These are phyloP conservation scores for Dendrobium huoshanense DNA, from an alignment of 106 monocot genomes.

Conservation along the genomic window DNA sequence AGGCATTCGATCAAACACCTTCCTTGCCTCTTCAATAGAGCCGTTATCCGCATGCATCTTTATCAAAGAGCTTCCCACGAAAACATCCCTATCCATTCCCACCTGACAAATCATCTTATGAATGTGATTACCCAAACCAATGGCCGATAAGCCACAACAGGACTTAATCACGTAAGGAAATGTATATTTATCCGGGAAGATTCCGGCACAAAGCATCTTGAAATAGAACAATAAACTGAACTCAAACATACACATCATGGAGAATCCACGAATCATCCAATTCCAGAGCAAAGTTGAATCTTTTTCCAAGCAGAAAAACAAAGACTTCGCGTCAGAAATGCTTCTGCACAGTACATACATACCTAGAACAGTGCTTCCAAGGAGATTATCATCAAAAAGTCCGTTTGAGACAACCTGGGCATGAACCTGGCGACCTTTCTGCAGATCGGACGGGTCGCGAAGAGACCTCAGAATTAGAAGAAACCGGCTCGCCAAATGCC, in stretches of 20 bases:
- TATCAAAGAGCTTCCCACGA: conserved; percentile 73
- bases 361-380: conserved; percentile 36
- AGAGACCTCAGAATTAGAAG: conserved; percentile 19
- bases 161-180: conserved; percentile 72
- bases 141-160: conserved; percentile 40
- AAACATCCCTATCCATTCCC: conserved; percentile 58
- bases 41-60: conserved; percentile 56
- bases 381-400: neutral
- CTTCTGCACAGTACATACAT: conserved; percentile 69
- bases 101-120: conserved; percentile 44
- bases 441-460: conserved; percentile 21
- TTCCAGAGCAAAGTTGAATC: conserved; percentile 51
- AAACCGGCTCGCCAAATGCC: conserved; percentile 8
- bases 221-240: conserved; percentile 65
- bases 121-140: conserved; percentile 41
- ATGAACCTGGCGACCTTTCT: conserved; percentile 43
- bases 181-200: conserved; percentile 60
- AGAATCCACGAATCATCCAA: conserved; percentile 76
- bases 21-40: conserved; percentile 38
- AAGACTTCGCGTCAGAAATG: conserved; percentile 43
- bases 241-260: conserved; percentile 37
- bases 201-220: conserved; percentile 64
- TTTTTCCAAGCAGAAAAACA: conserved; percentile 49
- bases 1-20: conserved; percentile 71
- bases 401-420: conserved; percentile 42